These are phyloP conservation scores for Penicillium sp. DNA, from an alignment of 2,329 filamentous ascomycete genomes.

Conservation along the genomic window DNA sequence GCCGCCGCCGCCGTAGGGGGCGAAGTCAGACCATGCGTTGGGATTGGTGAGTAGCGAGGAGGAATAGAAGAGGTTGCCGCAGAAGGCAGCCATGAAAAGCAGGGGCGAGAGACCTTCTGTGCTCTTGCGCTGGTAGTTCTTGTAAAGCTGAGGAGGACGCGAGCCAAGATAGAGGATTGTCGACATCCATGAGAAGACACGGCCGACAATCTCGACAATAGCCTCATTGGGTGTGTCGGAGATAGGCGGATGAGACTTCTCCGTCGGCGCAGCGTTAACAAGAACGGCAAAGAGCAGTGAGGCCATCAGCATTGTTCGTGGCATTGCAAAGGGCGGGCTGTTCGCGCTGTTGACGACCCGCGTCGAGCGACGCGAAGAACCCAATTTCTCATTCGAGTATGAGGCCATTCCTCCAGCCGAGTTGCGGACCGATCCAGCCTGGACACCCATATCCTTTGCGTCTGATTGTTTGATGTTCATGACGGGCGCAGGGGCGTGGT, in stretches of 20 bases:
- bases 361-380: slow-evolving; percentile 30
- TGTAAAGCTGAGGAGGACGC: slow-evolving; percentile 65
- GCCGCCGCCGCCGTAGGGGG: slow-evolving; percentile 58
- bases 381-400: slow-evolving; percentile 39
- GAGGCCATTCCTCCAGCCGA: slow-evolving; percentile 27
- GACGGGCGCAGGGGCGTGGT: slow-evolving; percentile 18
- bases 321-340: slow-evolving; percentile 36
- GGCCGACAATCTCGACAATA: slow-evolving; percentile 49
- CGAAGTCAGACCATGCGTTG: slow-evolving; percentile 60
- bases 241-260: slow-evolving; percentile 25
- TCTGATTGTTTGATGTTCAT: slow-evolving; percentile 26
- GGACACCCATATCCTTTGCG: slow-evolving; percentile 29
- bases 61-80: slow-evolving; percentile 69
- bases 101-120: slow-evolving; percentile 64
- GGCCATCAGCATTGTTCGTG: slow-evolving; percentile 47
- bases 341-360: slow-evolving; percentile 28
- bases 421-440: slow-evolving; percentile 24
- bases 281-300: slow-evolving; percentile 48
- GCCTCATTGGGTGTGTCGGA: slow-evolving; percentile 23
- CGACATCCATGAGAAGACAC: slow-evolving; percentile 58
- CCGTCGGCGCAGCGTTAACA: slow-evolving; percentile 43
- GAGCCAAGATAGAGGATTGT: slow-evolving; percentile 61
- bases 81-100: slow-evolving; percentile 67
- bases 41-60: slow-evolving; percentile 64
- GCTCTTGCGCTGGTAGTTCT: slow-evolving; percentile 64